A percentile compares a stretch with the other conserved stretches of the same genome.
These are phyloP conservation scores for Calycina herbarum DNA, from an alignment of 2,329 filamentous ascomycete species.

Conservation along the genomic window DNA sequence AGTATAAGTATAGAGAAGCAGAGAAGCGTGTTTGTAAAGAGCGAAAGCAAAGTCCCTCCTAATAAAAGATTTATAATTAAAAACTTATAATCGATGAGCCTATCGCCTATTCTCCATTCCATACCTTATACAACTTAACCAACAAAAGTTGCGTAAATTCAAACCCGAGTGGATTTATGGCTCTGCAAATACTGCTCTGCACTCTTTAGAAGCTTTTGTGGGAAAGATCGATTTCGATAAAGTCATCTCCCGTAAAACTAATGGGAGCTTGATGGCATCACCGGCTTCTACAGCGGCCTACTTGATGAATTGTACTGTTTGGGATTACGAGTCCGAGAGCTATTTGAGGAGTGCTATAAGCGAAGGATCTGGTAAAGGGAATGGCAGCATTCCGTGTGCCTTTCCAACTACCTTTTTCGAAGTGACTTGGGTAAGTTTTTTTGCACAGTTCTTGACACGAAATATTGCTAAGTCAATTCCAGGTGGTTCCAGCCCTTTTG, in stretches of 20 bases:
- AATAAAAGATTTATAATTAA: no score
- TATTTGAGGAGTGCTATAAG: background rate
- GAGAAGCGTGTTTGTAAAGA: no score
- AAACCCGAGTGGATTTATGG: background rate
- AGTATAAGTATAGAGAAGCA: no score
- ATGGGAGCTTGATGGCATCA: conserved; percentile 1
- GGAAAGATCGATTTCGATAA: background rate
- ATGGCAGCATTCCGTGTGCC: background rate
- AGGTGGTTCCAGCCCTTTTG: conserved; percentile 2
- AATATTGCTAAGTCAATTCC: background rate
- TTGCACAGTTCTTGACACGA: background rate
- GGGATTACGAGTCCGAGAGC: background rate
- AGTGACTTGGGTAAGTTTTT: background rate
- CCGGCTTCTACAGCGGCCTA: conserved; percentile 3
- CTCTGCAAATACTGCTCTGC: background rate
- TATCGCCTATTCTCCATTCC: no score
- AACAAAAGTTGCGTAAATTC: background rate
- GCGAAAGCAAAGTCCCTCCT: no score
- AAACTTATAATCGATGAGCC: no score
- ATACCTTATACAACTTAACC: background rate
- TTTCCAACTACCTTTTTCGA: conserved; percentile 8
- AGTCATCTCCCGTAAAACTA: background rate
- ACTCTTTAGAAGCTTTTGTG: conserved; percentile 5
- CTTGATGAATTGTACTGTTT: background rate
- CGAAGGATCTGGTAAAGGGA: background rate